Conservation (phyloP, 108 stramenopile genomes). For the Tribonema minus region DNA sequence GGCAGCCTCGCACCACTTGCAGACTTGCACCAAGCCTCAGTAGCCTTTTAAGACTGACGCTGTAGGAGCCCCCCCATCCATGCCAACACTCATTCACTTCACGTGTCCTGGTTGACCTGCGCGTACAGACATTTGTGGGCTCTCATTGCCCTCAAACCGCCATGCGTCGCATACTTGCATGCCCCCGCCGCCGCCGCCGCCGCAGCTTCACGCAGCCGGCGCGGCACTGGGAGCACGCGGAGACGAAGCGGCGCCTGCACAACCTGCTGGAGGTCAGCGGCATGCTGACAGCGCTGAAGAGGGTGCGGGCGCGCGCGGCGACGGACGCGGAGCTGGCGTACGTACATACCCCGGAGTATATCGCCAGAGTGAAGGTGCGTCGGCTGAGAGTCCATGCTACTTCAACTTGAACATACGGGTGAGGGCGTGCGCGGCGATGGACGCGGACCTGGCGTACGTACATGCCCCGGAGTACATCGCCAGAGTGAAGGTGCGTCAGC, state of each 20-base stretch:
- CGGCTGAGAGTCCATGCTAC: no score
- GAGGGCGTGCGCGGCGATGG: constrained; percentile 6
- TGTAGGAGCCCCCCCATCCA: no score
- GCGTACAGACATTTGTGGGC: no score
- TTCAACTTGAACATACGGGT: background rate
- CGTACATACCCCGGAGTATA: constrained; percentile 12
- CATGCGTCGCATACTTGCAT: background rate
- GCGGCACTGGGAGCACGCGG: constrained; percentile 35
- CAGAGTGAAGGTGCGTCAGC: constrained; percentile 5
- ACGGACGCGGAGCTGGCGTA: constrained; percentile 12
- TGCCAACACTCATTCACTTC: no score
- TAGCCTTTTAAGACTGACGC: no score
- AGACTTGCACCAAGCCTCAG: no score
- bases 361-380: constrained; percentile 8
- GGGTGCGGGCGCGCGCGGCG: constrained; percentile 8
- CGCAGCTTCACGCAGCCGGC: constrained; percentile 17
- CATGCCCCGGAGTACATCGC: constrained; percentile 17
- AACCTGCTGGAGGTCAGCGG: constrained; percentile 37
- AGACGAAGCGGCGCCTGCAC: constrained; percentile 46
- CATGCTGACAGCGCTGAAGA: constrained; percentile 1
- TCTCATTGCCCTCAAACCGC: background rate
- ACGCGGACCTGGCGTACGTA: constrained; percentile 3
- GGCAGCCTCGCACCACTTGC: no score
- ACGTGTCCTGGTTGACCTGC: no score
- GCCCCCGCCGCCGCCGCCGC: background rate